Base-by-base conservation (phyloP, 2,329 filamentous ascomycete genomes). In the Monosporascus sp. region DNA sequence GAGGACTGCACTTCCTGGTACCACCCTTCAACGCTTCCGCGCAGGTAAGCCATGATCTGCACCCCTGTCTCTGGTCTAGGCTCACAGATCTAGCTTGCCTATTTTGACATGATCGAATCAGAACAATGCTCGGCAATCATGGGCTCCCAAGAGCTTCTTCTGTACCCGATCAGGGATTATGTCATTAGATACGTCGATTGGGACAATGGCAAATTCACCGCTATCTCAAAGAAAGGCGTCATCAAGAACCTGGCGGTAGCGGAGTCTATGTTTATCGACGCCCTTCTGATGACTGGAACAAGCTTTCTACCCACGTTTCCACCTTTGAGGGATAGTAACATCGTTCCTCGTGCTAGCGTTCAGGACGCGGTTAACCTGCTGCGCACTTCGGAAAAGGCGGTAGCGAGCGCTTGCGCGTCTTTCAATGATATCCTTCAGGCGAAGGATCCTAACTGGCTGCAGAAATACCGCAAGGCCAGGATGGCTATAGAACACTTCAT, bases 401-500 rank as follows among this genome's bases (percentile, higher is more conserved):
- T 95, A 14, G 82, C 87, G 16, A 81, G 80, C 11, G 83, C 91
- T 3, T 95, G 91, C 66, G 80, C 85, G 51, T 86, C 86, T 49
- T 92, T 90, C 66, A 86, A 88, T 64, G 91, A 97, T 54, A 86
- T 95, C 49, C 77, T 91, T 11, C 82, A 87, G 60, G 77, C 83
- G 49, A 82, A 85, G 61, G 84, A 90, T 43, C 76, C 86, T 17
- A 81, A 87, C 50, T 99, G 96, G 79, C 77, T 90, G 34, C 88
- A 93, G 67, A 90, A 88, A 65, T 99, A 91, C 69, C 88, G 87
- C 66, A 92, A 90, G 69, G 91, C 91, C 22, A 86, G 87, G 57
- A 86, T 95, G 80, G 87, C 86, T 1, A 83, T 97, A 49, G 88
- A 91, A 64, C 93, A 97, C 70, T 92, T 93, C 69, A 86, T 95